Percentiles rank a stretch among this genome's conserved stretches.
These are phyloP conservation scores for Colletotrichum horii DNA, from an alignment of 2,329 filamentous ascomycete species.

Conservation along the genomic window DNA sequence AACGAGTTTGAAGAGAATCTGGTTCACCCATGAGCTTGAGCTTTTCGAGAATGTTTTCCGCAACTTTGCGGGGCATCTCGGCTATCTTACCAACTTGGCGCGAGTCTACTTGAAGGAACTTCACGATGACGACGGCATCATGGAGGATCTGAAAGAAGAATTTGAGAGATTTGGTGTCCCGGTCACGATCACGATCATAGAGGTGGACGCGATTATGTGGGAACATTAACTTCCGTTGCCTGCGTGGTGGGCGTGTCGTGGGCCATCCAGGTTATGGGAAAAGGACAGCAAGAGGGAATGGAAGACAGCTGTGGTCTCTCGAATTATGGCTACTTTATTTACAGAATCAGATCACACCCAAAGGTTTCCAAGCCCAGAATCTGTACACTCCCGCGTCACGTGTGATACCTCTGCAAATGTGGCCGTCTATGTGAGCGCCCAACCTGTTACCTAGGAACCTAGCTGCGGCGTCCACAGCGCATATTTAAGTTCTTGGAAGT, in stretches of 20 bases:
- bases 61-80: background rate
- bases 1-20: background rate
- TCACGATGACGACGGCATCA: background rate
- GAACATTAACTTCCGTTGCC: background rate
- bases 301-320: background rate
- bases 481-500: background rate
- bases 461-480: background rate
- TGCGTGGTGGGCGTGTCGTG: background rate
- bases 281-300: background rate
- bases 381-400: background rate
- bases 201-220: background rate
- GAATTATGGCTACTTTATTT: background rate
- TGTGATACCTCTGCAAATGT: background rate
- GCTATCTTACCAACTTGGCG: background rate
- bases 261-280: background rate
- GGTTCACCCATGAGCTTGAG: background rate
- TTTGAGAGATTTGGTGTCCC: background rate
- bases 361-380: background rate
- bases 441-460: rapidly evolving
- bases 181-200: background rate
- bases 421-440: background rate
- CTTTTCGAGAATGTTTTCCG: background rate
- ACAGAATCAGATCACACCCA: background rate
- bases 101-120: background rate
- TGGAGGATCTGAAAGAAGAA: background rate